Evolutionary conservation across 768 basidiomycete genomes (phyloP).

Genomic region (Auriscalpium microsporum): DNA sequence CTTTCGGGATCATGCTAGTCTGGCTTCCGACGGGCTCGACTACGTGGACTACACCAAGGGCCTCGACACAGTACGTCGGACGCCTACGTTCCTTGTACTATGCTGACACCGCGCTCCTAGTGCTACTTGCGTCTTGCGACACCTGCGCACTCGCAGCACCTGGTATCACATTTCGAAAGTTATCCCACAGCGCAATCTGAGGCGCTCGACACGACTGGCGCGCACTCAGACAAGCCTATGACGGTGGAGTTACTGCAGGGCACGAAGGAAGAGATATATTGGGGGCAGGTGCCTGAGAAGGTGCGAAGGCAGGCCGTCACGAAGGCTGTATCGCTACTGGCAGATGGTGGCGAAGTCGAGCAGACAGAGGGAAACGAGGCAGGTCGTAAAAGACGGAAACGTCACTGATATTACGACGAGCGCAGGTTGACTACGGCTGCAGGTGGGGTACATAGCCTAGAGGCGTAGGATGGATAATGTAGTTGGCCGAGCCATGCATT

Average conservation of each 20-base stretch:
- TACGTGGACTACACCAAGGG: slow-evolving; percentile 79
- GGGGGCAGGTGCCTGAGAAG: slow-evolving; percentile 74
- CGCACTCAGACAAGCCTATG: slow-evolving; percentile 24
- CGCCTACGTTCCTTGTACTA: not conserved
- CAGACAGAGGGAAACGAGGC: not conserved
- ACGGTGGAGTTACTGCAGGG: slow-evolving; percentile 51
- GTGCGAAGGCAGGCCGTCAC: slow-evolving; percentile 53
- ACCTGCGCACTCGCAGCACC: slow-evolving; percentile 33
- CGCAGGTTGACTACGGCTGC: too few relatives aligned
- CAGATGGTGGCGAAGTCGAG: not conserved
- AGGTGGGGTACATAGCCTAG: too few relatives aligned
- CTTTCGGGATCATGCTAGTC: slow-evolving; percentile 1
- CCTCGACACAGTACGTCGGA: slow-evolving; percentile 52
- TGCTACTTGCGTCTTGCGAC: slow-evolving; percentile 65
- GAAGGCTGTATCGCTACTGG: not conserved
- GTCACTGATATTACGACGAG: not conserved
- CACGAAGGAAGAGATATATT: slow-evolving; percentile 62
- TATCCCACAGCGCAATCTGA: slow-evolving; percentile 32
- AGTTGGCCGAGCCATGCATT: too few relatives aligned
- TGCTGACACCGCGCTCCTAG: slow-evolving; percentile 26
- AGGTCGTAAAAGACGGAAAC: not conserved
- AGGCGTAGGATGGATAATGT: too few relatives aligned
- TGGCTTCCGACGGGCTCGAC: slow-evolving; percentile 39
- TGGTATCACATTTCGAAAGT: slow-evolving; percentile 38
- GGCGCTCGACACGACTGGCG: slow-evolving; percentile 51